Percentiles rank a stretch among this genome's conserved stretches.
phyloP scores from a whole-genome alignment of 1,139 yeast species.

The Debaryomycetaceae sp. region DNA sequence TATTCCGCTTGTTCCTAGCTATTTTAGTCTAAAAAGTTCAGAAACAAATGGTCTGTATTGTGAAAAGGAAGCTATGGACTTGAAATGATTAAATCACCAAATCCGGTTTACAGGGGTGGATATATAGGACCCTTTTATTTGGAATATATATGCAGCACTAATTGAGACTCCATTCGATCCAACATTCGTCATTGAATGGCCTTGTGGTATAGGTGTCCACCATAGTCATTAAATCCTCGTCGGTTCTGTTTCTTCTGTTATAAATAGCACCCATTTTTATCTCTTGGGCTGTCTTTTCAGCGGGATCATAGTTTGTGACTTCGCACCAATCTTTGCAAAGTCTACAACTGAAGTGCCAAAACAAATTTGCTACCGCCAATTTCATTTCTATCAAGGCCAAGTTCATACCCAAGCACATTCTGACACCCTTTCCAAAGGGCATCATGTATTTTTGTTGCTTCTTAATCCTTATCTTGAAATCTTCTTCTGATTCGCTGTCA shows the following conservation, averaged over 20 bases:
- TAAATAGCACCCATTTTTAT: conserved; percentile 26
- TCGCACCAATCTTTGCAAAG: conserved; percentile 45
- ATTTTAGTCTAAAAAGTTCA: not conserved
- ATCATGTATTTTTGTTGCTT: conserved; percentile 53
- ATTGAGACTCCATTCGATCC: conserved; percentile 40
- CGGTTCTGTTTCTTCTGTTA: conserved; percentile 21
- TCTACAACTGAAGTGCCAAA: conserved; percentile 41
- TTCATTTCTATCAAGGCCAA: conserved; percentile 68
- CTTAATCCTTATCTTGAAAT: conserved; percentile 35
- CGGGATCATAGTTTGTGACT: conserved; percentile 15
- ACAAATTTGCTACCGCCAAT: conserved; percentile 50
- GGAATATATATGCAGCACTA: not conserved
- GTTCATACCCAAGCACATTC: conserved; percentile 75
- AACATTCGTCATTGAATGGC: conserved; percentile 49
- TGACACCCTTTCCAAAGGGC: conserved; percentile 71
- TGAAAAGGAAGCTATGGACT: not conserved
- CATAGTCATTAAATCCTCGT: conserved; percentile 50
- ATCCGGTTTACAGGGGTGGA: not conserved
- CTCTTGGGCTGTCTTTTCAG: conserved; percentile 8
- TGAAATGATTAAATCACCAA: not conserved
- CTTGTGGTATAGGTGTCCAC: conserved; percentile 50
- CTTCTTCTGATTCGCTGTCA: conserved; percentile 27
- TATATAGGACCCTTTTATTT: not conserved
- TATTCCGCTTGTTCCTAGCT: too few species aligned
- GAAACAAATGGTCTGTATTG: not conserved